Evolutionary conservation across 1,284 basidiomycete species (phyloP).

Genomic region (Xanthoconium separans): DNA sequence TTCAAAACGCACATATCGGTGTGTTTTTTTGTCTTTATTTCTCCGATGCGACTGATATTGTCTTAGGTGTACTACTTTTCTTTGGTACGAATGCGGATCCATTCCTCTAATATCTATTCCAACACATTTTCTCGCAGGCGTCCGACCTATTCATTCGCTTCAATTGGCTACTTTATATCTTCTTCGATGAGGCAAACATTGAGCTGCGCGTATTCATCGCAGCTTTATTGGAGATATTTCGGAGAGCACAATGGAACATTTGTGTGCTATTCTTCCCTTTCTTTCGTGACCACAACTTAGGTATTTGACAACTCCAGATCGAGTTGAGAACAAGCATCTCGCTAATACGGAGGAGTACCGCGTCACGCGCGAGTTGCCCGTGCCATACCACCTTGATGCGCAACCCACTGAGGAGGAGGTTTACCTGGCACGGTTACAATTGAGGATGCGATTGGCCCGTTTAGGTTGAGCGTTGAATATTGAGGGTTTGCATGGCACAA

Average conservation of each 20-base stretch:
- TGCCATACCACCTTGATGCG: slow-evolving; percentile 65
- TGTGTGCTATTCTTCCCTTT: slow-evolving; percentile 46
- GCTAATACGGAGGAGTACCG: slow-evolving; percentile 71
- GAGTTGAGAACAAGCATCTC: slow-evolving; percentile 85
- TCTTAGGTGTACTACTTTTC: slow-evolving; percentile 73
- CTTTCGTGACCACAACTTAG: neutral
- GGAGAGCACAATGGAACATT: slow-evolving; percentile 92
- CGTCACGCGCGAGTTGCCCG: slow-evolving; percentile 69
- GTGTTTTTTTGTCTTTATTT: slow-evolving; percentile 28
- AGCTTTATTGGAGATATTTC: slow-evolving; percentile 74
- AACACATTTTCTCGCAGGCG: slow-evolving; percentile 40
- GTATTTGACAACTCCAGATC: slow-evolving; percentile 42
- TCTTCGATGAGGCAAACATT: slow-evolving; percentile 47
- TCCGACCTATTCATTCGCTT: slow-evolving; percentile 78
- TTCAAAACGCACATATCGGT: slow-evolving; percentile 64
- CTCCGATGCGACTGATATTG: slow-evolving; percentile 1
- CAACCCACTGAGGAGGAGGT: slow-evolving; percentile 5
- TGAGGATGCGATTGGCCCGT: slow-evolving; percentile 20
- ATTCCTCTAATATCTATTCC: neutral
- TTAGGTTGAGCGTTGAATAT: slow-evolving; percentile 8
- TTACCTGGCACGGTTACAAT: slow-evolving; percentile 6
- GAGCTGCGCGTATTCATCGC: slow-evolving; percentile 67
- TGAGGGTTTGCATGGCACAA: too few relatives aligned
- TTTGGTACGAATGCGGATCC: slow-evolving; percentile 47
- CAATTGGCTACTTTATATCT: slow-evolving; percentile 81